A percentile compares a stretch with the other conserved stretches of the same genome.
phyloP scores from a whole-genome alignment of 305 asterid species.

The Plantago lanceolata region DNA sequence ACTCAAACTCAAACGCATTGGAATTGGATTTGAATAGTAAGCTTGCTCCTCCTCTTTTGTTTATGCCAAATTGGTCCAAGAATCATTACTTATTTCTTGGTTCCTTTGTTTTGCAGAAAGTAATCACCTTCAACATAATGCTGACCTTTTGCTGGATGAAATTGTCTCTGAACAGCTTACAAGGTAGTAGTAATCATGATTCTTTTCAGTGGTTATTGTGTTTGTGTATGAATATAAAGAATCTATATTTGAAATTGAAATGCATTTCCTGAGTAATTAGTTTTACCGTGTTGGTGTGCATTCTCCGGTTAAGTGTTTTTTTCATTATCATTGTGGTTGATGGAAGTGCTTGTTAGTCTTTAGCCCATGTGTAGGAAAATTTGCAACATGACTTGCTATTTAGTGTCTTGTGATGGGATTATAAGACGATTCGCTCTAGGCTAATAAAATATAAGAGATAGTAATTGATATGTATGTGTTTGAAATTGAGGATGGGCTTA shows the following conservation, averaged over 20 bases:
- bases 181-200: slow-evolving; percentile 49
- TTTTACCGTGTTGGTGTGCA: no score
- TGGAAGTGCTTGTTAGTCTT: no score
- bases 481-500: slow-evolving; percentile 15
- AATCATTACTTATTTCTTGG: not conserved
- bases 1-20: no score
- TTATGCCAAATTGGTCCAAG: not conserved
- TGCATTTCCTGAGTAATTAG: no score
- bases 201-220: not conserved
- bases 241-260: no score
- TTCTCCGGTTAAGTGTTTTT: no score
- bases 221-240: not conserved
- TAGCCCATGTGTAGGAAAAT: no score
- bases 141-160: slow-evolving; percentile 71
- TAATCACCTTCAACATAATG: slow-evolving; percentile 26
- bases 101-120: not conserved
- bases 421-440: not conserved
- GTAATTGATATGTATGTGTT: not conserved
- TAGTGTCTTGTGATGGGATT: not conserved
- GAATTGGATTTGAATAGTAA: no score
- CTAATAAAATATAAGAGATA: no score
- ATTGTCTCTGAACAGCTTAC: slow-evolving; percentile 93
- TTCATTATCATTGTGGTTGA: not conserved
- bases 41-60: no score
- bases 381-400: no score